Conservation (phyloP, 371 early-diverging fungal genomes). For the Smittium culicis region DNA sequence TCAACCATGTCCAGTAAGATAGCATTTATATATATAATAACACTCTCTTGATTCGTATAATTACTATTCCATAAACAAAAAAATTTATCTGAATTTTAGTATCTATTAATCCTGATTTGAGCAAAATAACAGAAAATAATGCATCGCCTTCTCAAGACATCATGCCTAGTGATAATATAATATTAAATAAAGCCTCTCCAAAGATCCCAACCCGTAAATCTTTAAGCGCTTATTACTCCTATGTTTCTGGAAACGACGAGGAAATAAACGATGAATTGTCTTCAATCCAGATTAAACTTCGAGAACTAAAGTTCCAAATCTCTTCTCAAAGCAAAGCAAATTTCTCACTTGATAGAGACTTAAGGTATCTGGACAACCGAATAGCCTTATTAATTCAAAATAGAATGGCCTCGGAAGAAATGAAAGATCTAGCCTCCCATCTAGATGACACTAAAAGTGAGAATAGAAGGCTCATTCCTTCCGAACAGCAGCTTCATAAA, state of each 20-base stretch:
- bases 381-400: conserved; percentile 90
- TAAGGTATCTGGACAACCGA: conserved; percentile 80
- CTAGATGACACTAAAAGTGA: conserved; percentile 42
- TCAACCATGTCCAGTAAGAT: no score
- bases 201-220: conserved; percentile 34
- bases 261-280: conserved; percentile 86
- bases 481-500: conserved; percentile 69
- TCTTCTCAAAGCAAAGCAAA: conserved; percentile 90
- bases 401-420: conserved; percentile 56
- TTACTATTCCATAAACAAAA: no score
- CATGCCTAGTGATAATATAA: no score
- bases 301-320: conserved; percentile 76
- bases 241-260: conserved; percentile 84
- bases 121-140: no score
- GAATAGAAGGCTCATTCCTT: conserved; percentile 54
- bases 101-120: no score
- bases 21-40: no score
- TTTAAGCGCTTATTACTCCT: conserved; percentile 76
- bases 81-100: no score
- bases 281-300: conserved; percentile 60
- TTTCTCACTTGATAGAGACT: conserved; percentile 86
- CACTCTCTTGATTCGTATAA: no score
- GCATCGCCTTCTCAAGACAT: no score
- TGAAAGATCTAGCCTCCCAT: conserved; percentile 27
- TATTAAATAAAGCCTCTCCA: no score